Base-by-base conservation (phyloP, 257 asterid genomes). In the Scutellaria barbata region DNA sequence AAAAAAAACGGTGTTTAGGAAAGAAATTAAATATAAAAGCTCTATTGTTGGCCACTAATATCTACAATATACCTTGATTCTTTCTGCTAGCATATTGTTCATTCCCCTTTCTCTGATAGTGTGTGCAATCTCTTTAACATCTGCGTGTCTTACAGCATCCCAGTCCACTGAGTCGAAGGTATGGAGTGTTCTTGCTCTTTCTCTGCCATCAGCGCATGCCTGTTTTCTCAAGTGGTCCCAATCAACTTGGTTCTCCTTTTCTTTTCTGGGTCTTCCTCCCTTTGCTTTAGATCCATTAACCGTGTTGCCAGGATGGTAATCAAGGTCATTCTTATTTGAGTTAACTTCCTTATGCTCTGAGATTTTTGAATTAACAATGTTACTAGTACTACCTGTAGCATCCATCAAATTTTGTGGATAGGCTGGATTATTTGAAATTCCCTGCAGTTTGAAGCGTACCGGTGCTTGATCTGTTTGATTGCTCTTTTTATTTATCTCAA, bases 21-120 rank as follows among this genome's bases (percentile, higher is more conserved):
- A 71, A n/a, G 13, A 22, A 25, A 10, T 35, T 30, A 35, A 48
- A 43, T 48, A 30, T 48, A 5, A 11, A 63, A 25, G 72, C 54
- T 66, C 13, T 39, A 58, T 17, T 69, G 35, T 56, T 72, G 13
- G 35, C 5, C 25, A 30, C 35, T 30, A 30, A 4, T 30, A 30
- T 30, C 50, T 48, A 48, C 58, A 54, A 16, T 48, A 73, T 75
- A 89, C 99, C 91, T 92, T 80, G 80, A 95, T 95, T 81, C 99
- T 89, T 84, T 77, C 92, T 40, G 98, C 98, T 52, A 95, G 87
- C 86, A 76, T 82, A 76, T 95, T 95, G 83, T 92, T 95, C 99
- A 95, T 95, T 73, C 99, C 99, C 84, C 99, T 85, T 66, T 88
- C 98, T 82, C 77, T 92, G 75, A 95, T 90, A 46, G 96, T 84